Conservation (phyloP, 1,284 basidiomycete species). For the Xerocomus nothofagi region DNA sequence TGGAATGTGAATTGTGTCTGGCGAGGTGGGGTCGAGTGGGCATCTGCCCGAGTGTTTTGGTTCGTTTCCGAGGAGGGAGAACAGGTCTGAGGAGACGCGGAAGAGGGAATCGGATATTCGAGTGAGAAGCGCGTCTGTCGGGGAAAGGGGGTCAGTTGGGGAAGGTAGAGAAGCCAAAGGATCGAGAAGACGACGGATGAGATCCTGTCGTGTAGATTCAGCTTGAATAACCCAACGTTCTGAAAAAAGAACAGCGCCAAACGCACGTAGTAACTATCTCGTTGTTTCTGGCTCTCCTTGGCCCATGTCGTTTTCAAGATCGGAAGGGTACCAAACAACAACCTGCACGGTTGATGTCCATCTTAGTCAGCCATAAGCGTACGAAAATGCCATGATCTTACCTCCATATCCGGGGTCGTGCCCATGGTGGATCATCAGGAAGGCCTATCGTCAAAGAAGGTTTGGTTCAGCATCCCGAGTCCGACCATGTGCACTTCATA, state of each 20-base stretch:
- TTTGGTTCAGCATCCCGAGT: slow-evolving; percentile 1
- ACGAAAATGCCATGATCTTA: slow-evolving; percentile 34
- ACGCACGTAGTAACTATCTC: slow-evolving; percentile 70
- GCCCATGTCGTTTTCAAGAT: slow-evolving; percentile 57
- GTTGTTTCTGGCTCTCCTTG: slow-evolving; percentile 55
- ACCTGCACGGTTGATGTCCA: slow-evolving; percentile 37
- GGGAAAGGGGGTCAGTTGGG: slow-evolving; percentile 43
- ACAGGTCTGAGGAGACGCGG: slow-evolving; percentile 53
- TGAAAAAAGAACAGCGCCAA: not conserved
- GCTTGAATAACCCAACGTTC: slow-evolving; percentile 1
- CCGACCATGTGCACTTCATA: not conserved
- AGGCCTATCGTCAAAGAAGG: slow-evolving; percentile 47
- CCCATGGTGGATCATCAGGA: slow-evolving; percentile 68
- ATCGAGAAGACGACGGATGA: slow-evolving; percentile 59
- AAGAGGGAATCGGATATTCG: slow-evolving; percentile 57
- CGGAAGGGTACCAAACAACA: slow-evolving; percentile 64
- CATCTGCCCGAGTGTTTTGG: slow-evolving; percentile 45
- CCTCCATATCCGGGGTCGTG: slow-evolving; percentile 75
- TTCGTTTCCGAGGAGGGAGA: slow-evolving; percentile 51
- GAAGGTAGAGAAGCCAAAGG: slow-evolving; percentile 52
- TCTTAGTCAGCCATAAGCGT: not conserved
- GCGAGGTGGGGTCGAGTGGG: slow-evolving; percentile 52
- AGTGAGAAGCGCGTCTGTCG: slow-evolving; percentile 50
- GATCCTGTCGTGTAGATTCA: slow-evolving; percentile 46
- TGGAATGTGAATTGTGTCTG: slow-evolving; percentile 48